A percentile compares a stretch with the other conserved stretches of the same genome.
Conservation (phyloP, 139 green algal species). For the Chlamydomonas applanata region DNA sequence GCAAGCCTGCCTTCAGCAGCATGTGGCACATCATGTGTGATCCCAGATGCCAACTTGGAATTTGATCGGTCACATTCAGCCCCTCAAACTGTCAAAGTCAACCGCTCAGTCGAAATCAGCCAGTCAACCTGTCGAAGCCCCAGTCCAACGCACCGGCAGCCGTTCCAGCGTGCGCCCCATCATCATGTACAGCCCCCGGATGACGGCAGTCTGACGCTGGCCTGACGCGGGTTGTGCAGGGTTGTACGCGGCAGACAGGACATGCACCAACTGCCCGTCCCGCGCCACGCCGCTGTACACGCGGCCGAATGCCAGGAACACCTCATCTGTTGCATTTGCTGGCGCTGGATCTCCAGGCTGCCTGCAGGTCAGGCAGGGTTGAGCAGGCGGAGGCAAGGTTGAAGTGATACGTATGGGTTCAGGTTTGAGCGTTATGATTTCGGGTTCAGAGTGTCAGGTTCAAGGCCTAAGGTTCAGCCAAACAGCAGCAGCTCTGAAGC, state of each 20-base stretch:
- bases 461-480: too few relatives aligned
- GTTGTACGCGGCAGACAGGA: conserved; percentile 78
- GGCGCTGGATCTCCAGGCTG: conserved; percentile 30
- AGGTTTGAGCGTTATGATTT: too few relatives aligned
- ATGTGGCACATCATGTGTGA: too few relatives aligned
- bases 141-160: conserved; percentile 10
- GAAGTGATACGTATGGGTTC: too few relatives aligned
- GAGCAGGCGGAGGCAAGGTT: neutral
- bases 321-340: conserved; percentile 32
- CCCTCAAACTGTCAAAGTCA: too few relatives aligned
- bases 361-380: conserved; percentile 15
- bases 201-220: conserved; percentile 43
- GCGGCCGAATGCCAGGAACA: conserved; percentile 90
- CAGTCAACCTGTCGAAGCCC: neutral
- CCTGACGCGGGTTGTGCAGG: conserved; percentile 38
- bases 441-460: too few relatives aligned
- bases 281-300: conserved; percentile 78
- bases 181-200: conserved; percentile 90
- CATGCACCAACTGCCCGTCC: conserved; percentile 66
- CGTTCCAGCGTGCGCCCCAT: conserved; percentile 81
- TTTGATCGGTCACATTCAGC: too few relatives aligned
- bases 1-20: too few relatives aligned
- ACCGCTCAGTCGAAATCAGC: too few relatives aligned
- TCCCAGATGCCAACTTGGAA: too few relatives aligned
- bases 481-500: too few relatives aligned